Base-by-base conservation (phyloP, 1,139 yeast species). In the Tardiomyces depauwii region DNA sequence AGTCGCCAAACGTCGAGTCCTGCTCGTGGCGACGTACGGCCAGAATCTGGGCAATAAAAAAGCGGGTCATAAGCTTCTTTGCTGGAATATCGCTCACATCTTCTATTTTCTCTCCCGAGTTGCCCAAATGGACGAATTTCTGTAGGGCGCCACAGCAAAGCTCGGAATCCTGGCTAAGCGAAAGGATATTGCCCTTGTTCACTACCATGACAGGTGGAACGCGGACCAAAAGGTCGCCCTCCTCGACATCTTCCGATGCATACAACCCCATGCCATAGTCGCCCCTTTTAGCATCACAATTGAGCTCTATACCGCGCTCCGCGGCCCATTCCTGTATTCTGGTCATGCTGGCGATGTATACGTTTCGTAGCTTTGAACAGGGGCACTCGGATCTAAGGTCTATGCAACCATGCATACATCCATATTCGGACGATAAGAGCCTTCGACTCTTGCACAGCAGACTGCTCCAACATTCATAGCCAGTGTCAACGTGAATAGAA, bases 181-280 rank as follows among this genome's bases (percentile, higher is more conserved):
- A 3, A 5, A 30, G 16, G 11, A 30, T 43, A 14, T 13, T 45
- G 39, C 2, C 43, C 12, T 45, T 23, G 3, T 45, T 45, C 16
- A 49, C 39, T 12, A 49, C 47, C 13, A 18, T 23, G 14, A 16
- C n/a, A 16, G 43, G 30, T 2, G 51, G 51, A 3, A 47, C 47
- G 4, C 28, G 18, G 6, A 49, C 43, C n/a, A 49, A 18, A 4
- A 41, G 46, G 12, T 36, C 42, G 2, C 44, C 46, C 7, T 23
- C 44, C 12, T 33, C 18, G 13, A 43, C 27, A 13, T 42, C 46
- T 1, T 30, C 27, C 10, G 41, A 21, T 7, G 46, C 42, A 28
- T 42, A 49, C 9, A 49, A 30, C 1, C 51, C 51, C 4, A 47
- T 43, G 5, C 47, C 49, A 18, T 40, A 42, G 10, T 30, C 30